These are phyloP conservation scores for Arbutus unedo DNA, from an alignment of 148 eudicot species.

Conservation along the genomic window DNA sequence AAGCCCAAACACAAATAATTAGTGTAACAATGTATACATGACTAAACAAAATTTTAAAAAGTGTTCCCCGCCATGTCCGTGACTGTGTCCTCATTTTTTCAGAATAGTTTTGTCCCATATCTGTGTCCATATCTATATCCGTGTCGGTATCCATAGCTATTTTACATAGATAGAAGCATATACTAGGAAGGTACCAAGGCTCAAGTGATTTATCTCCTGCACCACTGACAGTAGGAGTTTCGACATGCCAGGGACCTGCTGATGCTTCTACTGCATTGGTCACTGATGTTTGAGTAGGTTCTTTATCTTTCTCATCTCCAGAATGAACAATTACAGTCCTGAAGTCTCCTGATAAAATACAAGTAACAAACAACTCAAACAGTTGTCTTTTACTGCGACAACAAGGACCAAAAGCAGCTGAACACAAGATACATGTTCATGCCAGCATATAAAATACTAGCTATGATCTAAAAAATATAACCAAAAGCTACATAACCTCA, in stretches of 20 bases:
- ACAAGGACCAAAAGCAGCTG: not conserved
- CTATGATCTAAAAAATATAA: too few relatives aligned
- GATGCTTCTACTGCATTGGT: constrained; percentile 27
- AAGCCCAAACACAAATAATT: too few relatives aligned
- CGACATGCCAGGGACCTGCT: constrained; percentile 29
- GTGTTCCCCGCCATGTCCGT: too few relatives aligned
- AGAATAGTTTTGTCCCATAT: too few relatives aligned
- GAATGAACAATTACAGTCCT: constrained; percentile 84
- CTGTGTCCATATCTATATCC: too few relatives aligned
- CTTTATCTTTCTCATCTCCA: constrained; percentile 48
- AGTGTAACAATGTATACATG: too few relatives aligned
- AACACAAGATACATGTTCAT: not conserved
- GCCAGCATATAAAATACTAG: too few relatives aligned
- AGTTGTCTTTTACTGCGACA: not conserved
- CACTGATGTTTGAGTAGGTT: constrained; percentile 26
- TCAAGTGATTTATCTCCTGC: constrained; percentile 38
- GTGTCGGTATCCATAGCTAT: too few relatives aligned
- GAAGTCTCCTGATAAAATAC: constrained; percentile 60
- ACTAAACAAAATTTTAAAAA: too few relatives aligned
- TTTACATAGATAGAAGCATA: not conserved
- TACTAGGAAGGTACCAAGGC: constrained; percentile 39
- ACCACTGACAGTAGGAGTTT: constrained; percentile 34
- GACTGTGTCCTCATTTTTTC: too few relatives aligned
- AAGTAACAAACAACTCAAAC: constrained; percentile 11
- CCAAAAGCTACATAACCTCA: too few relatives aligned